Evolutionary conservation across 73 alveolate genomes (phyloP), one percentile per base, ranked within the genome.

Genomic region (Blepharisma stoltei): DNA sequence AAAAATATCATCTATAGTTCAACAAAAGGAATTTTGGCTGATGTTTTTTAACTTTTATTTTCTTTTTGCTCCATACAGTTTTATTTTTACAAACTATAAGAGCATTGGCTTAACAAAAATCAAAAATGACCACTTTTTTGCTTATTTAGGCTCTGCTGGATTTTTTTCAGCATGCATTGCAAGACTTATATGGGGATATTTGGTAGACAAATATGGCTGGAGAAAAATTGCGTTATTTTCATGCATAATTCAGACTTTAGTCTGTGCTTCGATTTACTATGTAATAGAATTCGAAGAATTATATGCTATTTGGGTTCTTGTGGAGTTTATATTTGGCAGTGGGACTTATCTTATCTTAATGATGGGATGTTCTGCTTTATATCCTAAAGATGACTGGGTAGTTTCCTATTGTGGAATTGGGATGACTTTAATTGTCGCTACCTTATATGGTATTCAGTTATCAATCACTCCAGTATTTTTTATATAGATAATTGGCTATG

Each of bases 171-270:
- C 27, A 20, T 52, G 66, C 23, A 52, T 52, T 52, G 66, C 27
- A 52, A 14, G 66, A 2, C 23, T 52, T 14, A 52, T 52, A 52
- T 52, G n/a, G n/a, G 66, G 66, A 14, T 11, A 14, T 52, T 20
- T 52, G n/a, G n/a, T 52, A 14, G 66, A 52, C 23, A 52, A 52
- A 52, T 52, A 52, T 52, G n/a, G 27, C n/a, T 52, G 66, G 66
- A 52, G 23, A 52, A 14, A 14, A 52, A 52, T 52, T 52, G 23
- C 23, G 66, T 14, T 20, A 14, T 52, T 11, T 52, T 11, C n/a
- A 14, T 52, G 66, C 66, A 4, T 4, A 52, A 11, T 4, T 52
- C 27, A 14, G 23, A 52, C 23, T 52, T 14, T 52, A 20, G n/a
- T 52, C 23, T 52, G 23, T 52, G 66, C 66, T 14, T 14, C 66